phyloP scores from a whole-genome alignment of 2,329 filamentous ascomycete species.

The Aspergillus bombycis region DNA sequence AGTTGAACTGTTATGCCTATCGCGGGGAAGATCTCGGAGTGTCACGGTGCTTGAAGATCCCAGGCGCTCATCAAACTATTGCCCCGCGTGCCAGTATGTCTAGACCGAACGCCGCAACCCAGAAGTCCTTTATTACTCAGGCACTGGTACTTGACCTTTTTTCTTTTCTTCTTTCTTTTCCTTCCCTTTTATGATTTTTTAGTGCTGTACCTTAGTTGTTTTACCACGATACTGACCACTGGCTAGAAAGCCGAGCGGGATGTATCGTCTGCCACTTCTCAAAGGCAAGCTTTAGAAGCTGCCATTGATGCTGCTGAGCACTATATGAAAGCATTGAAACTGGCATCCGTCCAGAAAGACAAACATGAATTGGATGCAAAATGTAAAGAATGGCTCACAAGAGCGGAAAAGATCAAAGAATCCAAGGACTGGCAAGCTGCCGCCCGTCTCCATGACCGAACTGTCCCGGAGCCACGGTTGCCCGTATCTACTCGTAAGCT shows the following conservation, averaged over 20 bases:
- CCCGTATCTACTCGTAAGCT: slow-evolving; percentile 62
- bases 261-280: slow-evolving; percentile 55
- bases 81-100: slow-evolving; percentile 31
- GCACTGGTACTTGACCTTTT: slow-evolving; percentile 33
- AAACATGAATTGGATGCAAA: slow-evolving; percentile 68
- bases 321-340: slow-evolving; percentile 74
- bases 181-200: background rate
- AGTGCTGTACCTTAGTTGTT: background rate
- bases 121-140: slow-evolving; percentile 32
- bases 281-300: slow-evolving; percentile 70
- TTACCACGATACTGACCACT: slow-evolving; percentile 26
- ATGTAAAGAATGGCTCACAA: slow-evolving; percentile 69
- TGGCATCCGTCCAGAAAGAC: slow-evolving; percentile 64
- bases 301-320: slow-evolving; percentile 78
- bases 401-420: slow-evolving; percentile 75
- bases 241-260: slow-evolving; percentile 57
- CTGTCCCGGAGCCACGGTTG: slow-evolving; percentile 44
- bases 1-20: slow-evolving; percentile 4
- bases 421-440: slow-evolving; percentile 35
- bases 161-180: slow-evolving; percentile 3
- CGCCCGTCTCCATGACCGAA: slow-evolving; percentile 21
- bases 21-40: slow-evolving; percentile 13
- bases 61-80: slow-evolving; percentile 13
- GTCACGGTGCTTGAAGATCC: slow-evolving; percentile 12
- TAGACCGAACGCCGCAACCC: slow-evolving; percentile 27